Percentiles rank a stretch among this genome's conserved stretches.
Evolutionary conservation across 2,329 filamentous ascomycete species (phyloP).

Genomic region (Monilinia fructigena): DNA sequence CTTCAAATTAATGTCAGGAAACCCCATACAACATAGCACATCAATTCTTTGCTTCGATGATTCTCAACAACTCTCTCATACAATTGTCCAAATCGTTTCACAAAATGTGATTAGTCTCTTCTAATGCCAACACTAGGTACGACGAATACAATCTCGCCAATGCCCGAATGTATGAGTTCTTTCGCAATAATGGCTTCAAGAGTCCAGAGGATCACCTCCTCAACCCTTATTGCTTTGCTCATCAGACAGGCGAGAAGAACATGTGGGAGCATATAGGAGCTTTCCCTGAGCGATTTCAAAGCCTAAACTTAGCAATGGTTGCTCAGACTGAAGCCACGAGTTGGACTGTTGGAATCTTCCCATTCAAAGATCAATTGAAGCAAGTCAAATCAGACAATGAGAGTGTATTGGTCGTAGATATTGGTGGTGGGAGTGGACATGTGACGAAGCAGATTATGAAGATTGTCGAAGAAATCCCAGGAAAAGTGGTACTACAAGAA

Average conservation of each 20-base stretch:
- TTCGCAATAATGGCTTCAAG: conserved; percentile 30
- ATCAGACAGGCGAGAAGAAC: conserved; percentile 31
- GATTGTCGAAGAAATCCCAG: conserved; percentile 40
- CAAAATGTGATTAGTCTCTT: background rate
- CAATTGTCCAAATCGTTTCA: background rate
- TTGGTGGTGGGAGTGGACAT: conserved; percentile 46
- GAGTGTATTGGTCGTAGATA: conserved; percentile 42
- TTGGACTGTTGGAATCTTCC: conserved; percentile 28
- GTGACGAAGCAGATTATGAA: conserved; percentile 41
- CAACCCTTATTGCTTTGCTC: conserved; percentile 37
- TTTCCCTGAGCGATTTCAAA: conserved; percentile 34
- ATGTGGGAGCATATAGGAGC: conserved; percentile 37
- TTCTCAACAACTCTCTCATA: conserved; percentile 17
- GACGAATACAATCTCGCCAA: conserved; percentile 31
- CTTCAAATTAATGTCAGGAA: conserved; percentile 26
- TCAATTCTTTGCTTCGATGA: conserved; percentile 13
- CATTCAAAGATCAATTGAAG: conserved; percentile 31
- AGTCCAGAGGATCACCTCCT: conserved; percentile 30
- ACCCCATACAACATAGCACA: background rate
- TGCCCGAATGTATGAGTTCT: conserved; percentile 32
- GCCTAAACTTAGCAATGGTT: conserved; percentile 38
- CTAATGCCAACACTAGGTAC: conserved; percentile 25
- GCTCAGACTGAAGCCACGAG: conserved; percentile 27
- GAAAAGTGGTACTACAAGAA: conserved; percentile 46
- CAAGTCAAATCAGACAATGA: conserved; percentile 30